Conservation (phyloP, 2,329 filamentous ascomycete genomes). For the Sclerotinia minor region DNA sequence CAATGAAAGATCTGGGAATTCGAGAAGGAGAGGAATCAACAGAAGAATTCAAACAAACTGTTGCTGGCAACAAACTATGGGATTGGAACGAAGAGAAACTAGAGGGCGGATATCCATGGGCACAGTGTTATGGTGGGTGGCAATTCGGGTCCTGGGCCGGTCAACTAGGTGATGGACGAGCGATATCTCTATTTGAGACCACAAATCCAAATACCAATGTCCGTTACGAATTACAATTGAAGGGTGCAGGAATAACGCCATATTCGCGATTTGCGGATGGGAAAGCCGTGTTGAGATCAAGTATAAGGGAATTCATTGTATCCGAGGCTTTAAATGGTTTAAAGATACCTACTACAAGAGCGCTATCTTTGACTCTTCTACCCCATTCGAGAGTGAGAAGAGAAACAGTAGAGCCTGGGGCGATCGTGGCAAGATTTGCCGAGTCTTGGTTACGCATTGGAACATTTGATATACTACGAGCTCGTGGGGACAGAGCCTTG, state of each 20-base stretch:
- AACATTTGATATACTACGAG: constrained; percentile 91
- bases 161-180: constrained; percentile 90
- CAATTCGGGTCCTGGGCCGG: constrained; percentile 88
- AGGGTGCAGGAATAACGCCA: constrained; percentile 88
- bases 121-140: constrained; percentile 92
- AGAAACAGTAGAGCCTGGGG: constrained; percentile 83
- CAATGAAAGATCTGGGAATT: constrained; percentile 80
- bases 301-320: constrained; percentile 91
- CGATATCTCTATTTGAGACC: constrained; percentile 90
- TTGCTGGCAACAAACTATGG: constrained; percentile 79
- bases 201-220: constrained; percentile 70
- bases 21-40: constrained; percentile 65
- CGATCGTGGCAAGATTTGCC: constrained; percentile 89
- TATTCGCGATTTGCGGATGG: constrained; percentile 97
- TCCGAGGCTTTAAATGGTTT: constrained; percentile 87
- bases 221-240: constrained; percentile 89
- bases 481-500: constrained; percentile 73
- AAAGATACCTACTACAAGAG: constrained; percentile 81
- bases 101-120: constrained; percentile 88
- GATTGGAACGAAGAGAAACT: constrained; percentile 70
- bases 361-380: constrained; percentile 76
- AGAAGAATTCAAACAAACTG: constrained; percentile 72
- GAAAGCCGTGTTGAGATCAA: constrained; percentile 87
- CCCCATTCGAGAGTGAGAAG: constrained; percentile 72
- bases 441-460: constrained; percentile 89